Evolutionary conservation across 2,329 filamentous ascomycete species (phyloP).

Genomic region (Ustilaginoidea virens): DNA sequence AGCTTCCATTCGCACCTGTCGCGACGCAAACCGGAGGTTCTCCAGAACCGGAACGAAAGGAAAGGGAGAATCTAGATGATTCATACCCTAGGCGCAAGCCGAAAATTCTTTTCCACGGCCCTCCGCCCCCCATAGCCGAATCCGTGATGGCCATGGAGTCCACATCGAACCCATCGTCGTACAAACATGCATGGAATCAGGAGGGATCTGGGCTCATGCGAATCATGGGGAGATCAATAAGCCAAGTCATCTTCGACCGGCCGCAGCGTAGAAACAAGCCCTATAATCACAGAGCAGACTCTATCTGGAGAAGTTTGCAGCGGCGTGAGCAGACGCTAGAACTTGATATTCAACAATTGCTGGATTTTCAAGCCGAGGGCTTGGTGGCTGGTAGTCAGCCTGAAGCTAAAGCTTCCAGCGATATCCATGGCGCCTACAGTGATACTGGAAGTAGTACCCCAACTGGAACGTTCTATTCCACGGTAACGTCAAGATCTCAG

Average conservation of each 20-base stretch:
- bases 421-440: slow-evolving; percentile 18
- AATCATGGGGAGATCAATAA: slow-evolving; percentile 5
- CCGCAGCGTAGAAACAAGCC: slow-evolving; percentile 6
- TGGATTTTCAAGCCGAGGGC: slow-evolving; percentile 33
- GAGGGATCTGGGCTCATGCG: slow-evolving; percentile 3
- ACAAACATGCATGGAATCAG: slow-evolving; percentile 7
- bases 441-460: slow-evolving; percentile 26
- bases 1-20: no score
- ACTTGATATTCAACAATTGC: slow-evolving; percentile 28
- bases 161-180: slow-evolving; percentile 1
- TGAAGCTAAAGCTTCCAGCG: slow-evolving; percentile 5
- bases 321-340: slow-evolving; percentile 30
- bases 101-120: slow-evolving; percentile 28
- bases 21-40: slow-evolving; percentile 4
- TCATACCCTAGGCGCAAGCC: slow-evolving; percentile 17
- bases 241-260: slow-evolving; percentile 24
- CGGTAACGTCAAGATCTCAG: slow-evolving; percentile 21
- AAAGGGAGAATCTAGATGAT: slow-evolving; percentile 11
- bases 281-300: slow-evolving; percentile 15
- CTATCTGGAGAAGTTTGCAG: slow-evolving; percentile 30
- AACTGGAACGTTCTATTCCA: slow-evolving; percentile 23
- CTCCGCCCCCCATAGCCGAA: slow-evolving; percentile 33
- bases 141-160: slow-evolving; percentile 20
- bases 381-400: slow-evolving; percentile 22
- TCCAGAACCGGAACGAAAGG: no score